Conservation (phyloP, 2,329 filamentous ascomycete genomes). For the Scytalidium sp. region DNA sequence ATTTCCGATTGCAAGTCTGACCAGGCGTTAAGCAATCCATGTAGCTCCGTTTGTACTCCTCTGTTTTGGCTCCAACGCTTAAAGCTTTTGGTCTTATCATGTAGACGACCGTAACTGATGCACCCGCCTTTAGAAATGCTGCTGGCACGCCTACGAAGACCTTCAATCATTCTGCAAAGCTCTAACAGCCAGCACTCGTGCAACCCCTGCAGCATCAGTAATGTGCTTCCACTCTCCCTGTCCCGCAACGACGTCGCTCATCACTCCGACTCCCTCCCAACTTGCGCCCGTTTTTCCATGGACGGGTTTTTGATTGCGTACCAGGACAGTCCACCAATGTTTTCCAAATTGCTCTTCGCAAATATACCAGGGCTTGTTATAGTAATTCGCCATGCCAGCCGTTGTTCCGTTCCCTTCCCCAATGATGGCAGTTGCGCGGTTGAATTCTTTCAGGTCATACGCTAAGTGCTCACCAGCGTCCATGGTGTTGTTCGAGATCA, state of each 20-base stretch:
- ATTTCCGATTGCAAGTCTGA: too few relatives aligned
- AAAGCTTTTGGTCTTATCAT: too few relatives aligned
- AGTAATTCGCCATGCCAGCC: slow-evolving; percentile 34
- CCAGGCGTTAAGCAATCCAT: too few relatives aligned
- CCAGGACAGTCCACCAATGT: slow-evolving; percentile 28
- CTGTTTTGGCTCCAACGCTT: too few relatives aligned
- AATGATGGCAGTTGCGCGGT: slow-evolving; percentile 34
- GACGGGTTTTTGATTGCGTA: slow-evolving; percentile 24
- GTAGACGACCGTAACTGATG: too few relatives aligned
- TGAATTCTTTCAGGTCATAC: slow-evolving; percentile 40
- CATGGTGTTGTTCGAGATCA: slow-evolving; percentile 1
- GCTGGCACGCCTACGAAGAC: too few relatives aligned
- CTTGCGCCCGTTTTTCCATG: slow-evolving; percentile 35
- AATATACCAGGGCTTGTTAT: slow-evolving; percentile 34
- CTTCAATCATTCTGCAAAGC: too few relatives aligned
- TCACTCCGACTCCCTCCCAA: slow-evolving; percentile 32
- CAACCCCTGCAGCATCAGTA: too few relatives aligned
- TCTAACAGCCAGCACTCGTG: too few relatives aligned
- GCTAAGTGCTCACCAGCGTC: slow-evolving; percentile 12
- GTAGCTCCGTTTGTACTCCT: too few relatives aligned
- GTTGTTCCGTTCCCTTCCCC: slow-evolving; percentile 31
- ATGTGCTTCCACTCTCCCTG: neutral
- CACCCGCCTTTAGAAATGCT: too few relatives aligned
- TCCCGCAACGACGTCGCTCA: slow-evolving; percentile 23
- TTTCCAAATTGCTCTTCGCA: slow-evolving; percentile 31